These are phyloP conservation scores for Picea engelmannii DNA, from an alignment of 83 land plant genomes.

Conservation along the genomic window DNA sequence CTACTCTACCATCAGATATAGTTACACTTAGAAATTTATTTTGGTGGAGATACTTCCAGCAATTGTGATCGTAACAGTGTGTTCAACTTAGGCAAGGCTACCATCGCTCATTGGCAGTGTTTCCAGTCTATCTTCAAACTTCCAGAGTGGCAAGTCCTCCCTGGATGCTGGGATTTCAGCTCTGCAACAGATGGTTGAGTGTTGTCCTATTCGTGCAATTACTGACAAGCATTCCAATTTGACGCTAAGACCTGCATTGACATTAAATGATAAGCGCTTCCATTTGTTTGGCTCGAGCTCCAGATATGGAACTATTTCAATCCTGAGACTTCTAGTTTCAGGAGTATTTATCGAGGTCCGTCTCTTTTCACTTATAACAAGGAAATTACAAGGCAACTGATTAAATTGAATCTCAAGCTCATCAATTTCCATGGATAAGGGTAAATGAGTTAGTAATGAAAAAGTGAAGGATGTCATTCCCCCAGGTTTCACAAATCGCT, in stretches of 20 bases:
- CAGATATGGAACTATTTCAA: too few relatives aligned
- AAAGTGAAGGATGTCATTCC: conserved; percentile 53
- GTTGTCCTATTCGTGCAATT: conserved; percentile 64
- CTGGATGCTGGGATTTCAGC: conserved; percentile 94
- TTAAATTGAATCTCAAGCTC: conserved; percentile 88
- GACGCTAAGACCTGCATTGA: conserved; percentile 89
- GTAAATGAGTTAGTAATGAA: conserved; percentile 86
- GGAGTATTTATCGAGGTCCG: background rate
- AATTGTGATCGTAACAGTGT: too few relatives aligned
- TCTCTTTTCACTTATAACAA: conserved; percentile 36
- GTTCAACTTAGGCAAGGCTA: conserved; percentile 70
- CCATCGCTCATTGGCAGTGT: conserved; percentile 69
- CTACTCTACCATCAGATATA: too few relatives aligned
- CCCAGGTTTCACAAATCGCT: conserved; percentile 82
- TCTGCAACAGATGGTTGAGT: conserved; percentile 79
- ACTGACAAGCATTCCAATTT: conserved; percentile 91
- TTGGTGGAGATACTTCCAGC: too few relatives aligned
- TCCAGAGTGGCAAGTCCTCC: conserved; percentile 87
- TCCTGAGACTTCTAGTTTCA: conserved; percentile 29
- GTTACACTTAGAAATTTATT: too few relatives aligned
- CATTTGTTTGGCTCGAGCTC: conserved; percentile 69
- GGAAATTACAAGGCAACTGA: conserved; percentile 71
- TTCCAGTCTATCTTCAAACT: conserved; percentile 79
- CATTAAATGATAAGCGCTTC: conserved; percentile 73
- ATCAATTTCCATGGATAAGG: conserved; percentile 62